Conservation (phyloP, 768 basidiomycete genomes). For the Lentinula raphanica region DNA sequence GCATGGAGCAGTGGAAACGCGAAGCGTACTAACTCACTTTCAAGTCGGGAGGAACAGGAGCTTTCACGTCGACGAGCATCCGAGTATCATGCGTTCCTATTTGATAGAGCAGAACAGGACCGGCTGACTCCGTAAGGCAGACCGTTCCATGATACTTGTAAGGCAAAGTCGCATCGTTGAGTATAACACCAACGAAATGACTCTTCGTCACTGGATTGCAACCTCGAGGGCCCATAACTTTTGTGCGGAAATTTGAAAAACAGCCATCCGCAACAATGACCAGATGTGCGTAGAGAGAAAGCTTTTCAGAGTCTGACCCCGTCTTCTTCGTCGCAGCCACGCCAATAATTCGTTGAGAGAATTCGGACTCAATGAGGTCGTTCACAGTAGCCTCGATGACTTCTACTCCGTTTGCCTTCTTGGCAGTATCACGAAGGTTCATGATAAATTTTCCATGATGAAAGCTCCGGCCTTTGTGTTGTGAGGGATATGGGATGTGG, state of each 20-base stretch:
- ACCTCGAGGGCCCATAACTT: slow-evolving; percentile 49
- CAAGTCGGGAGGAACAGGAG: slow-evolving; percentile 76
- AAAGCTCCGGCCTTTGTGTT: slow-evolving; percentile 75
- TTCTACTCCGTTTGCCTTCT: slow-evolving; percentile 58
- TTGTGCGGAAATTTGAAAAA: slow-evolving; percentile 83
- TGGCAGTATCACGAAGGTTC: slow-evolving; percentile 65
- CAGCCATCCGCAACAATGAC: slow-evolving; percentile 93
- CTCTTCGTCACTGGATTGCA: slow-evolving; percentile 56
- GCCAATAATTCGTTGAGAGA: slow-evolving; percentile 53
- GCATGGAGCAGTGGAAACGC: neutral
- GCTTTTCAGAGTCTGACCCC: slow-evolving; percentile 16
- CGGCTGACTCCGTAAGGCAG: slow-evolving; percentile 69
- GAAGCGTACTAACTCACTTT: slow-evolving; percentile 42
- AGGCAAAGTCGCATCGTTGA: slow-evolving; percentile 72
- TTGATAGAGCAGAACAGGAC: slow-evolving; percentile 91
- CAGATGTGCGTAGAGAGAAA: slow-evolving; percentile 65
- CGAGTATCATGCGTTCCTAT: slow-evolving; percentile 86
- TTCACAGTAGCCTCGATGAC: slow-evolving; percentile 83
- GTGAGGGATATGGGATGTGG: slow-evolving; percentile 82
- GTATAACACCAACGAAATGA: slow-evolving; percentile 81
- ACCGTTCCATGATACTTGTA: slow-evolving; percentile 82
- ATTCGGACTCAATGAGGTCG: slow-evolving; percentile 54
- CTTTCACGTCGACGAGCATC: slow-evolving; percentile 88
- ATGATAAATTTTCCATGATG: slow-evolving; percentile 92
- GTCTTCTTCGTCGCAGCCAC: slow-evolving; percentile 32